A percentile compares a stretch with the other conserved stretches of the same genome.
Evolutionary conservation across 305 asterid genomes (phyloP).

Genomic region (Fraxinus dipetala): DNA sequence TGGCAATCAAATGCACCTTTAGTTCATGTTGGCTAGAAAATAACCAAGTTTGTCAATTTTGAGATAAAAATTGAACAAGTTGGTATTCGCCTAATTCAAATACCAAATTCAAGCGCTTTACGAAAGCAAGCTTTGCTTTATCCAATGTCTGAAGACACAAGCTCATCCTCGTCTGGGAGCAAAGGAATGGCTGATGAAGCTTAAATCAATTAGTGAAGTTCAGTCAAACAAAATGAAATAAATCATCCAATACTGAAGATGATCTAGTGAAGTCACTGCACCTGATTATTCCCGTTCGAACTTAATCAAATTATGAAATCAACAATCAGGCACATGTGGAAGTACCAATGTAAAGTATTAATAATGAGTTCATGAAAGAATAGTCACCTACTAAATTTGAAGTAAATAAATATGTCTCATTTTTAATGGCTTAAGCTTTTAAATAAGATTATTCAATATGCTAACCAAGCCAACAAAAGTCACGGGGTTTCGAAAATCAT

Average conservation of each 20-base stretch:
- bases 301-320: neutral
- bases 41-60: neutral
- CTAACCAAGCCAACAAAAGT: neutral
- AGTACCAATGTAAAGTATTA: neutral
- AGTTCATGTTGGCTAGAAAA: neutral
- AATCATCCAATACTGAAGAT: neutral
- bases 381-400: neutral
- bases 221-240: neutral
- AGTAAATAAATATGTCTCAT: neutral
- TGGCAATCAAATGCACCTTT: neutral
- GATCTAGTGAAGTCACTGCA: neutral
- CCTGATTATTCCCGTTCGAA: neutral
- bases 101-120: neutral
- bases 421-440: neutral
- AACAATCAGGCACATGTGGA: neutral
- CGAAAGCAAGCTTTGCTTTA: neutral
- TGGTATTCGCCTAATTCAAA: neutral
- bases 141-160: neutral
- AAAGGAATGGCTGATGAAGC: neutral
- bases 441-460: neutral
- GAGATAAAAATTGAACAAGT: neutral
- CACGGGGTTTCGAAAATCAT: neutral
- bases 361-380: neutral
- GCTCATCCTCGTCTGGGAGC: neutral
- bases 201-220: neutral